These are phyloP conservation scores for Fagopyrum tataricum DNA, from an alignment of 148 eudicot genomes.

Conservation along the genomic window DNA sequence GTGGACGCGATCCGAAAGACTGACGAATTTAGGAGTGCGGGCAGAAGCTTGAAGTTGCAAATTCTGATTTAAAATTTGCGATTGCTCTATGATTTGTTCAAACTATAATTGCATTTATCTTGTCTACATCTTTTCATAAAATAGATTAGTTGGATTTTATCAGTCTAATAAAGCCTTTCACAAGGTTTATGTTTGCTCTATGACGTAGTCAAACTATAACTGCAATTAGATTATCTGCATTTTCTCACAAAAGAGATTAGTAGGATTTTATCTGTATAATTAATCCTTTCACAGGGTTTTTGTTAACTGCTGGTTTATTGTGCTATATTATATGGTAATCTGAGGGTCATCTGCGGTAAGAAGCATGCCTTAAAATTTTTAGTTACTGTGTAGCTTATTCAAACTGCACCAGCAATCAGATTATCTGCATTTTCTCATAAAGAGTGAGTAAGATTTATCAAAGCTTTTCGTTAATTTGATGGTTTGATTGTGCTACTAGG, in stretches of 20 bases:
- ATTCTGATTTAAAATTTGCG: background rate
- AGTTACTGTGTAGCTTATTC: too few species aligned
- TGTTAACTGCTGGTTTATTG: background rate
- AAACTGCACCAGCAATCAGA: background rate
- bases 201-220: background rate
- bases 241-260: background rate
- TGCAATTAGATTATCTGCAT: background rate
- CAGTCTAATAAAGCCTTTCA: background rate
- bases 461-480: background rate
- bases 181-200: background rate
- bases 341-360: too few species aligned
- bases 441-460: background rate
- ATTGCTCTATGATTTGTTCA: background rate
- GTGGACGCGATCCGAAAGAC: background rate
- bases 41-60: background rate
- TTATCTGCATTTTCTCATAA: background rate
- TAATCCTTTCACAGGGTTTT: background rate
- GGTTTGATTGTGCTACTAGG: conserved; percentile 32
- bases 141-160: background rate
- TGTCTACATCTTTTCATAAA: background rate
- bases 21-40: too few species aligned
- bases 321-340: too few species aligned
- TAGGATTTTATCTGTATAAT: background rate
- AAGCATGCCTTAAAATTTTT: too few species aligned
- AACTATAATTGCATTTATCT: background rate